Evolutionary conservation across 306 rosid genomes (phyloP).

Genomic region (Sphenostylis stenocarpa): DNA sequence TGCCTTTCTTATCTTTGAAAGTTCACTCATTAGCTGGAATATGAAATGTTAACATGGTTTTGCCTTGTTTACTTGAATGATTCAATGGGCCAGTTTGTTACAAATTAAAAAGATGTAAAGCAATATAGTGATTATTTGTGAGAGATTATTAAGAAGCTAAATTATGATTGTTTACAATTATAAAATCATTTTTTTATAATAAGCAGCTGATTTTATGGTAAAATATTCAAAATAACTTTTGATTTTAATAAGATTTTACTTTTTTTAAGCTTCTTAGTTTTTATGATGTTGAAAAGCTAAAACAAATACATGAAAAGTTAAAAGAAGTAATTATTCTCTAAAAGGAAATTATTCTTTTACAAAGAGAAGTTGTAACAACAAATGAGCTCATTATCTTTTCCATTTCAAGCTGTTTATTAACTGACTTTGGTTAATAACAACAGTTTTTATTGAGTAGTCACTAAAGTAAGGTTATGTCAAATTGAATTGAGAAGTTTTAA

Average conservation of each 20-base stretch:
- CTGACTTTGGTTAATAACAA: constrained; percentile 16
- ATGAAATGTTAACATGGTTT: background rate
- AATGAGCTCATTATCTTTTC: background rate
- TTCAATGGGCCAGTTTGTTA: background rate
- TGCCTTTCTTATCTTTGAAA: constrained; percentile 7
- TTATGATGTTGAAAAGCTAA: background rate
- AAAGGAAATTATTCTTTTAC: background rate
- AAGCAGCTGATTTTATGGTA: background rate
- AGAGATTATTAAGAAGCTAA: background rate
- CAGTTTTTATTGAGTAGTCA: background rate
- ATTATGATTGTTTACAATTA: background rate
- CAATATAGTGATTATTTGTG: no score
- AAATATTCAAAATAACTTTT: background rate
- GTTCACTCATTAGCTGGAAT: constrained; percentile 11
- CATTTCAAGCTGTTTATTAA: constrained; percentile 22
- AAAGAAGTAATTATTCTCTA: background rate
- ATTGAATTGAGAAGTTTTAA: constrained; percentile 26
- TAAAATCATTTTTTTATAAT: background rate
- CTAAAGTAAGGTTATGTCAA: constrained; percentile 1
- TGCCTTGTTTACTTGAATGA: background rate
- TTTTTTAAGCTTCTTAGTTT: background rate
- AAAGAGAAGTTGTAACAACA: background rate
- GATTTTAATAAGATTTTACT: background rate
- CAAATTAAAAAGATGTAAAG: background rate
- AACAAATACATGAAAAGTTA: background rate